Conservation (phyloP, 768 basidiomycete genomes). For the Suillus subalutaceus region DNA sequence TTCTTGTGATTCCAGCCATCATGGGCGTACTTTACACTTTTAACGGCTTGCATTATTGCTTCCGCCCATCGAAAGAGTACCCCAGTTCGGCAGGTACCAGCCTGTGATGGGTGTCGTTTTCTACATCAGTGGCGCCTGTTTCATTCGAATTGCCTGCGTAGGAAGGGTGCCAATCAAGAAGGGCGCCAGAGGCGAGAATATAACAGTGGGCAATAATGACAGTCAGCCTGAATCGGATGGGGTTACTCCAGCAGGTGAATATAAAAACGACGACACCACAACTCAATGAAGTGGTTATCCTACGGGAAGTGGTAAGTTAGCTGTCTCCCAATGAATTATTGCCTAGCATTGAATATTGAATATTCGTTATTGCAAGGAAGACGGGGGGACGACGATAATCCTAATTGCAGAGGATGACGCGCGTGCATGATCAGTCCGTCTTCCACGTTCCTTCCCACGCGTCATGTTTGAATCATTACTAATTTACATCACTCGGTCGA, state of each 20-base stretch:
- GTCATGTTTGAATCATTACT: too few species aligned
- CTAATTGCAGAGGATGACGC: too few species aligned
- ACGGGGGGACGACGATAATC: too few species aligned
- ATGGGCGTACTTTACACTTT: not conserved
- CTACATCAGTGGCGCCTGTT: not conserved
- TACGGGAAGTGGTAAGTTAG: not conserved
- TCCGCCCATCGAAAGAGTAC: not conserved
- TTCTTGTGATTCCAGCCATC: not conserved
- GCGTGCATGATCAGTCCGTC: too few species aligned
- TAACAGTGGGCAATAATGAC: not conserved
- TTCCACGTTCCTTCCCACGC: too few species aligned
- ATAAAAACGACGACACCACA: not conserved
- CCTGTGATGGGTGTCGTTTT: not conserved
- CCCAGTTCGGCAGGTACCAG: conserved; percentile 14
- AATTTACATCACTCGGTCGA: too few species aligned
- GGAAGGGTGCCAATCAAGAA: not conserved
- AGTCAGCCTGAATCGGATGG: not conserved
- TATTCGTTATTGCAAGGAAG: too few species aligned
- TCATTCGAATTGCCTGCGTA: not conserved
- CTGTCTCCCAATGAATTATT: not conserved
- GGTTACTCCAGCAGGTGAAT: not conserved
- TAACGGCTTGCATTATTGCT: not conserved
- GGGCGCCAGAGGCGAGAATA: not conserved
- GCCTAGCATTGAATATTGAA: not conserved
- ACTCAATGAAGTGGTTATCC: not conserved